Evolutionary conservation across 257 asterid species (phyloP).

Genomic region (Primulina eburnea): DNA sequence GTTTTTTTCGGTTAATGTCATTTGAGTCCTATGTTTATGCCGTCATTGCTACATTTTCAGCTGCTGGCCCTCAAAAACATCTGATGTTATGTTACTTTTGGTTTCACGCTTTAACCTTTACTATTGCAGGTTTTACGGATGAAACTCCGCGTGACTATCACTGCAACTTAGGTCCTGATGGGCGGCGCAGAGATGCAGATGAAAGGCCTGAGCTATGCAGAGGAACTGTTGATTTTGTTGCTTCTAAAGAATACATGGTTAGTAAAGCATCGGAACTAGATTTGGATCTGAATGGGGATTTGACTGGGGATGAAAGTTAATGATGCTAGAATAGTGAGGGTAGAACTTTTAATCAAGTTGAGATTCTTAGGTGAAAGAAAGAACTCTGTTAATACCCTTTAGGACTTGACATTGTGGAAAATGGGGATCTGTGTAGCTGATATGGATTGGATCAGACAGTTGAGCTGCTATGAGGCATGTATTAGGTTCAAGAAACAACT

Average conservation of each 20-base stretch:
- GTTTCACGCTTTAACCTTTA: not conserved
- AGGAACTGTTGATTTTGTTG: conserved; percentile 99
- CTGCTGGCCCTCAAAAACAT: conserved; percentile 11
- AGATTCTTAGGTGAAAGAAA: conserved; percentile 9
- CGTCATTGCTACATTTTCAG: conserved; percentile 12
- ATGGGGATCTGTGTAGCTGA: conserved; percentile 11
- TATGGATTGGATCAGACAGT: conserved; percentile 13
- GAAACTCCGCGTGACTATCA: conserved; percentile 98
- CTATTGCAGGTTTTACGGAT: conserved; percentile 78
- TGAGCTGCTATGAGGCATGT: conserved; percentile 5
- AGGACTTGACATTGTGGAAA: conserved; percentile 8
- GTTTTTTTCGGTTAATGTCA: not conserved
- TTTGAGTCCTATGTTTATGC: conserved; percentile 20
- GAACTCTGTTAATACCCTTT: not conserved
- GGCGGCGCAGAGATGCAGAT: conserved; percentile 98
- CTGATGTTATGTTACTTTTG: not conserved
- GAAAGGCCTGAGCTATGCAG: conserved; percentile 96
- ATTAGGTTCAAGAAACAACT: conserved; percentile 11
- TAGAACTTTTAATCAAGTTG: conserved; percentile 8
- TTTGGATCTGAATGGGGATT: conserved; percentile 21
- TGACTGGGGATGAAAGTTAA: conserved; percentile 20
- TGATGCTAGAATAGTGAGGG: conserved; percentile 2
- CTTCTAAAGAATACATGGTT: conserved; percentile 90
- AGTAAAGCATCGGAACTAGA: conserved; percentile 32
- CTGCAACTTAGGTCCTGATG: conserved; percentile 99